Conservation (phyloP, 768 basidiomycete species). For the Amanita fuliginea region DNA sequence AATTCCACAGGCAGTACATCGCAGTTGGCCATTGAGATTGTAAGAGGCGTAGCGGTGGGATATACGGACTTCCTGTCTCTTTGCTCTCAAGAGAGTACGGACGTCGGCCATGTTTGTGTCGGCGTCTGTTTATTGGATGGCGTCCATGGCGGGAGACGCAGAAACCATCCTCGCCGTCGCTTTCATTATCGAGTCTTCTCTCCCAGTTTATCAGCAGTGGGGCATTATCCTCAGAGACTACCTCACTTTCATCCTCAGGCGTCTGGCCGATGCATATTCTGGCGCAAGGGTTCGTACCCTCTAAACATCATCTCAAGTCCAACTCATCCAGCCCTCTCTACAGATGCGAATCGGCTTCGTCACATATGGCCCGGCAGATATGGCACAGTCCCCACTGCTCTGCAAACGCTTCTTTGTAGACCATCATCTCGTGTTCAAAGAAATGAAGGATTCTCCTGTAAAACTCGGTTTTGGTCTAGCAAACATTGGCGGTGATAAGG, state of each 20-base stretch:
- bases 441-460: constrained; percentile 32
- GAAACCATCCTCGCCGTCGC: constrained; percentile 30
- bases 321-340: not conserved
- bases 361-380: constrained; percentile 52
- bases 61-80: constrained; percentile 64
- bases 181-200: constrained; percentile 52
- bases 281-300: constrained; percentile 21
- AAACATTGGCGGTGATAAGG: constrained; percentile 32
- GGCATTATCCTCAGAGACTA: constrained; percentile 32
- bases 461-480: constrained; percentile 50
- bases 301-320: not conserved
- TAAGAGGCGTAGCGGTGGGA: constrained; percentile 69
- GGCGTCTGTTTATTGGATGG: not conserved
- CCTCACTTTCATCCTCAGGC: constrained; percentile 37
- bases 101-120: constrained; percentile 55
- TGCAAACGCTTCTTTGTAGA: constrained; percentile 47
- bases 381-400: constrained; percentile 42
- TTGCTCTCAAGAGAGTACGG: constrained; percentile 74
- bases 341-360: constrained; percentile 40
- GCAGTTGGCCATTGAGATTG: constrained; percentile 50
- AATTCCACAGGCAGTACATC: constrained; percentile 54
- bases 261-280: constrained; percentile 33
- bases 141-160: not conserved
- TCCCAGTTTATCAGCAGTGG: constrained; percentile 45
- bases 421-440: constrained; percentile 24